Evolutionary conservation across 805 yeast genomes (phyloP).

Genomic region (Kodamaea leandrae): DNA sequence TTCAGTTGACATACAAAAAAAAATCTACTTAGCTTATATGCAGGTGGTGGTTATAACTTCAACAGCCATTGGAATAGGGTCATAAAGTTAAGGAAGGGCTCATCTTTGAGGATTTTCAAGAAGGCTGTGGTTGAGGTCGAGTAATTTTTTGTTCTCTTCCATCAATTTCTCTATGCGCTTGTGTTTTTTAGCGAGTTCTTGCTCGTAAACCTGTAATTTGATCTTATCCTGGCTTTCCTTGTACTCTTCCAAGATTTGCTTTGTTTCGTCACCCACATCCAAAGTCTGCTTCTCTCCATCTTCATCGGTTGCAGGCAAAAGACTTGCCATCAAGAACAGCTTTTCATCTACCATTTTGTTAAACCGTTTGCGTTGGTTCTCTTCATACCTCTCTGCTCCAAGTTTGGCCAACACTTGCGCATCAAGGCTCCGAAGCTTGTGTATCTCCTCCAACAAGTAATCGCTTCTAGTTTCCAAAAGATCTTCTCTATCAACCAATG

Average conservation of each 20-base stretch:
- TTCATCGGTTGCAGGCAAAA: slow-evolving; percentile 5
- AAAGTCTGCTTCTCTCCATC: slow-evolving; percentile 9
- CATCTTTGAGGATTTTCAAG: slow-evolving; percentile 10
- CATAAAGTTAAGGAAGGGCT: too few relatives aligned
- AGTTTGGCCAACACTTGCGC: slow-evolving; percentile 22
- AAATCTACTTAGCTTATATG: not conserved
- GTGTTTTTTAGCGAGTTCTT: slow-evolving; percentile 22
- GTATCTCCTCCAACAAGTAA: slow-evolving; percentile 22
- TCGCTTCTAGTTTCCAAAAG: slow-evolving; percentile 7
- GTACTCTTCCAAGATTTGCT: slow-evolving; percentile 13
- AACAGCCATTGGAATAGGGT: too few relatives aligned
- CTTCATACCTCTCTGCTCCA: slow-evolving; percentile 21
- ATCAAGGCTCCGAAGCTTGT: slow-evolving; percentile 19
- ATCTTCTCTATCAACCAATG: not conserved
- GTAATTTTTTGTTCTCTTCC: slow-evolving; percentile 27
- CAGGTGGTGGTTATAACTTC: not conserved
- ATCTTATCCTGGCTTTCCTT: slow-evolving; percentile 16
- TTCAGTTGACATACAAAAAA: not conserved
- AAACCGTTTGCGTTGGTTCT: slow-evolving; percentile 9
- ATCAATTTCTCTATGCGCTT: slow-evolving; percentile 21
- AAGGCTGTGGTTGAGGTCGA: slow-evolving; percentile 32
- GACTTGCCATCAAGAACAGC: slow-evolving; percentile 5
- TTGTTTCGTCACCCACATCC: slow-evolving; percentile 9
- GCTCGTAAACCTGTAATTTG: slow-evolving; percentile 18
- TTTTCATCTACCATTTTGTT: slow-evolving; percentile 5